Conservation (phyloP, 129 eudicot genomes). For the Artemisia tridentata region DNA sequence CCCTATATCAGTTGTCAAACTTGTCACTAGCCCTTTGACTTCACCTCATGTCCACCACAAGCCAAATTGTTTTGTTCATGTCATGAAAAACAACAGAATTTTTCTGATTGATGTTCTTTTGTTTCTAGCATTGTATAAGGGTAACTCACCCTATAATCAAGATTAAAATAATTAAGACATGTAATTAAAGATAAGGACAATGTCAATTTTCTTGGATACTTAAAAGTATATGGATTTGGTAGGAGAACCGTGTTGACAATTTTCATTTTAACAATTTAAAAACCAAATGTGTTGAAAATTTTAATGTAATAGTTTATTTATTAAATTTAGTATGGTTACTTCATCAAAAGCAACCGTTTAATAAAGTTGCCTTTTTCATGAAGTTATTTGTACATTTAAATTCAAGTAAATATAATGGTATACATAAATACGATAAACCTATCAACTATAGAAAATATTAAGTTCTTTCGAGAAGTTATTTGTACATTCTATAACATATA, state of each 20-base stretch:
- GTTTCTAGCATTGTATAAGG: no score
- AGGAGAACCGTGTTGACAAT: constrained; percentile 17
- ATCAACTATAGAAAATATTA: not conserved
- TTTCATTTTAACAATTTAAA: not conserved
- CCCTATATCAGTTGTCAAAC: no score
- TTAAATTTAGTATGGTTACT: not conserved
- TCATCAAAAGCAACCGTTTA: not conserved
- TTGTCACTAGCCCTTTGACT: constrained; percentile 25
- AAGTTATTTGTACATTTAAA: no score
- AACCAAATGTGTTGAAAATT: no score
- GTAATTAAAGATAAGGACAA: constrained; percentile 4
- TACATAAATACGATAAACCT: no score
- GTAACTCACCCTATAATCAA: not conserved
- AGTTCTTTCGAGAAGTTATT: not conserved
- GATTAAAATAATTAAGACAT: not conserved
- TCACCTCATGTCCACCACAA: constrained; percentile 4
- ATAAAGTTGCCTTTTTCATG: no score
- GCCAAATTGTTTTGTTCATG: constrained; percentile 4
- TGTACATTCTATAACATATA: not conserved
- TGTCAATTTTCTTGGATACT: constrained; percentile 26
- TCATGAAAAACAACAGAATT: not conserved
- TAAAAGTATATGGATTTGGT: constrained; percentile 18
- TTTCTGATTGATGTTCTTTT: not conserved
- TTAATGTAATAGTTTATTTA: no score
- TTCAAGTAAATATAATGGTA: no score